Percentiles rank a stretch among this genome's conserved stretches.
Conservation (phyloP, 768 basidiomycete genomes). For the Leccinum uliginosum region DNA sequence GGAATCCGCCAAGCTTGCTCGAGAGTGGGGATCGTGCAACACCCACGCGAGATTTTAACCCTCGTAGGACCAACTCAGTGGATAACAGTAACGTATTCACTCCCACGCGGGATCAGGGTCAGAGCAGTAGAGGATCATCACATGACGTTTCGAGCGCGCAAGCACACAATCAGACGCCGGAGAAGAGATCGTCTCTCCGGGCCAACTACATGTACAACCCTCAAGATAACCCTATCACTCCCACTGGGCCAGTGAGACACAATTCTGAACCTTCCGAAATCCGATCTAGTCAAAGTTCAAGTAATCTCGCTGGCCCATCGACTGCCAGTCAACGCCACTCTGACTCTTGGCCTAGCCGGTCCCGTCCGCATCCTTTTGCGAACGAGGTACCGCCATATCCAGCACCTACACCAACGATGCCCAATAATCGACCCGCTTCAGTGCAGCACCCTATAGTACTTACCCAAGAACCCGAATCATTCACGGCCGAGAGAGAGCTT, state of each 20-base stretch:
- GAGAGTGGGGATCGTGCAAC: conserved; percentile 27
- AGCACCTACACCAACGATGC: conserved; percentile 23
- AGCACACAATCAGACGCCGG: conserved; percentile 20
- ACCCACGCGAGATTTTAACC: conserved; percentile 25
- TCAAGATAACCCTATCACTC: conserved; percentile 14
- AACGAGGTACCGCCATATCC: conserved; percentile 26
- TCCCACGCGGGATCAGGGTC: conserved; percentile 21
- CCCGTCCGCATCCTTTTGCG: conserved; percentile 20
- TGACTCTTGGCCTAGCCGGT: conserved; percentile 18
- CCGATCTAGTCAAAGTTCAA: conserved; percentile 6
- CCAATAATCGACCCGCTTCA: conserved; percentile 11
- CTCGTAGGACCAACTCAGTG: conserved; percentile 20
- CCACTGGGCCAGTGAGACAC: conserved; percentile 21
- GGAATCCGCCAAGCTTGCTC: conserved; percentile 52
- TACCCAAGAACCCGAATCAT: conserved; percentile 38
- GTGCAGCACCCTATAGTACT: conserved; percentile 9
- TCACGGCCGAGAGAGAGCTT: conserved; percentile 48
- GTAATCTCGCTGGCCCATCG: conserved; percentile 13
- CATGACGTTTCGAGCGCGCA: conserved; percentile 14
- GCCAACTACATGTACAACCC: conserved; percentile 15
- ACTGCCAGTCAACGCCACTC: conserved; percentile 15
- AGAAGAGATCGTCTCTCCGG: conserved; percentile 14
- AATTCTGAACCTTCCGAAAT: conserved; percentile 21
- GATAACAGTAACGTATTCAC: conserved; percentile 15
- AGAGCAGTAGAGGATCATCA: conserved; percentile 13